These are phyloP conservation scores for Cystobasidium sp. DNA, from an alignment of 1,284 basidiomycete species.

Conservation along the genomic window DNA sequence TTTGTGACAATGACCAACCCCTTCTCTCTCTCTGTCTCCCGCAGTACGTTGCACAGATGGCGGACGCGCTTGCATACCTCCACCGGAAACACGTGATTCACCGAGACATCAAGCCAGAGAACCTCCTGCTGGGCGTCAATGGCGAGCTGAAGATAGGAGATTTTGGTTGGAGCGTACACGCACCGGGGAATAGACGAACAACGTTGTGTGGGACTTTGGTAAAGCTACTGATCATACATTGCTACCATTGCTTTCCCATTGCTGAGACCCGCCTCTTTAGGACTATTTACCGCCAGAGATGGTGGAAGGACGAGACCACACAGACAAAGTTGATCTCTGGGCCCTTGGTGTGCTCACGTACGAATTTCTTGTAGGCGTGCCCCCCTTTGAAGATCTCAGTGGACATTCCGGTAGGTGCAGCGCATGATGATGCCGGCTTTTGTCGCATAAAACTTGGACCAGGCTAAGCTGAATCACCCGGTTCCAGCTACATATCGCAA, in stretches of 20 bases:
- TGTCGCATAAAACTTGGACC: neutral
- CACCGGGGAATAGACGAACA: conserved; percentile 74
- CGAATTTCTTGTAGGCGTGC: conserved; percentile 89
- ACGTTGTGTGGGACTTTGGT: conserved; percentile 42
- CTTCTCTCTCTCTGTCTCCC: neutral
- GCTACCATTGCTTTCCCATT: conserved; percentile 25
- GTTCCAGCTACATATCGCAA: conserved; percentile 78
- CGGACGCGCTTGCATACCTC: conserved; percentile 89
- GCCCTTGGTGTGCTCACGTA: conserved; percentile 94
- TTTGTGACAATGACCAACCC: neutral
- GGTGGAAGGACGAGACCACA: conserved; percentile 87
- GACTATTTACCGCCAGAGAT: conserved; percentile 99
- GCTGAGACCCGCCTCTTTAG: conserved; percentile 70
- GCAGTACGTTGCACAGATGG: conserved; percentile 96
- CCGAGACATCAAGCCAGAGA: conserved; percentile 99
- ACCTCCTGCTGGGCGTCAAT: conserved; percentile 89
- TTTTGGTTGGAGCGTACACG: conserved; percentile 99
- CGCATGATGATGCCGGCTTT: neutral
- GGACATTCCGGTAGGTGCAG: conserved; percentile 69
- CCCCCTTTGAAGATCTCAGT: conserved; percentile 88
- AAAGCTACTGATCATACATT: neutral
- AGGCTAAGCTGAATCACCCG: neutral
- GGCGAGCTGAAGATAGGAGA: conserved; percentile 98
- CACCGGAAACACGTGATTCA: conserved; percentile 98
- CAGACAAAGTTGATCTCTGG: conserved; percentile 92